Evolutionary conservation across 2,329 filamentous ascomycete genomes (phyloP).

Genomic region (Annulohypoxylon truncatum): DNA sequence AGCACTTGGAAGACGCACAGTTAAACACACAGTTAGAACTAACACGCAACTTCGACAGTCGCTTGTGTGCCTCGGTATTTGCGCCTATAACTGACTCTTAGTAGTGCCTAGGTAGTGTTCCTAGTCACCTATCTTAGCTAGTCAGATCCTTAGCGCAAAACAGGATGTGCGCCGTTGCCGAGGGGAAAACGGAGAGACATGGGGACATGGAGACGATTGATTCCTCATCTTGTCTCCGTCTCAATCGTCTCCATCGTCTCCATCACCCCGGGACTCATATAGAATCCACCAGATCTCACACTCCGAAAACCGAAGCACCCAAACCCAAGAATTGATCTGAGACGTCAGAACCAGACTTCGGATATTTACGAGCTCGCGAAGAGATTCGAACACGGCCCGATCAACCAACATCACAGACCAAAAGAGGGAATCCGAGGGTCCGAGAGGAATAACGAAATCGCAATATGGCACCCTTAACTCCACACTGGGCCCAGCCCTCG

Average conservation of each 20-base stretch:
- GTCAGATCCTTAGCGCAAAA: constrained; percentile 25
- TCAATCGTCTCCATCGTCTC: neutral
- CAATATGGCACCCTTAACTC: constrained; percentile 66
- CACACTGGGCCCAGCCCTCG: constrained; percentile 70
- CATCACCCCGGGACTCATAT: neutral
- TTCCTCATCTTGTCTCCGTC: neutral
- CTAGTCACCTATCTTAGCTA: neutral
- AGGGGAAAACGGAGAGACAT: constrained; percentile 4
- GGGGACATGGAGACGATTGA: constrained; percentile 19
- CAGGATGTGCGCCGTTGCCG: constrained; percentile 27
- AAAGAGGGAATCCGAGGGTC: constrained; percentile 24
- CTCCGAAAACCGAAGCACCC: constrained; percentile 4
- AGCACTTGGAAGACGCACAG: constrained; percentile 23
- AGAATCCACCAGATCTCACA: constrained; percentile 8
- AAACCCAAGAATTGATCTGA: constrained; percentile 8
- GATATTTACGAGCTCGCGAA: neutral
- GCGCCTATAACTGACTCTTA: constrained; percentile 1
- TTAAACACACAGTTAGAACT: neutral
- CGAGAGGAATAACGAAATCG: constrained; percentile 7
- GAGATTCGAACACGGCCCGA: constrained; percentile 4
- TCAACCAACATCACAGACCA: constrained; percentile 6
- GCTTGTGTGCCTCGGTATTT: constrained; percentile 28
- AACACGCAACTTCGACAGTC: constrained; percentile 12
- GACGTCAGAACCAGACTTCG: constrained; percentile 12
- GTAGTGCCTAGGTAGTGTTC: neutral